A percentile compares a stretch with the other conserved stretches of the same genome.
Conservation (phyloP, 805 yeast genomes). For the Sungouiozyma intestinalis region DNA sequence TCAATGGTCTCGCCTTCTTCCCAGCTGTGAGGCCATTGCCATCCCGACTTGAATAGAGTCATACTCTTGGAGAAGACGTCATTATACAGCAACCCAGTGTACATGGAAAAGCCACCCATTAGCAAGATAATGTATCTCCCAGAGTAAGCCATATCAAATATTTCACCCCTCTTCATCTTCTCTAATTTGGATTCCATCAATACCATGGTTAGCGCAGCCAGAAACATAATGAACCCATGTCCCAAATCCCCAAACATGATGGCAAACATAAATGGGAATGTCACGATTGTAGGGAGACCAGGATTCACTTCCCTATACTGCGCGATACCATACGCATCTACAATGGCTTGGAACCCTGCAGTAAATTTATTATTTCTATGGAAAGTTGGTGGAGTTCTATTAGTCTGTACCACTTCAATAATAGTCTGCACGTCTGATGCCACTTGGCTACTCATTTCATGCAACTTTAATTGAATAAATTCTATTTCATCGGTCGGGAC, state of each 20-base stretch:
- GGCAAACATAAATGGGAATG: slow-evolving; percentile 77
- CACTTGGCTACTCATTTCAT: slow-evolving; percentile 27
- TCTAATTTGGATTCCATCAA: slow-evolving; percentile 43
- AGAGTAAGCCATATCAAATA: slow-evolving; percentile 64
- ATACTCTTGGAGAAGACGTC: slow-evolving; percentile 62
- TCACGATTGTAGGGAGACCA: slow-evolving; percentile 61
- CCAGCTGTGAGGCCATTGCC: slow-evolving; percentile 52
- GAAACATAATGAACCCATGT: slow-evolving; percentile 54
- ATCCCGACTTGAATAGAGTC: slow-evolving; percentile 58
- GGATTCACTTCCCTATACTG: slow-evolving; percentile 69
- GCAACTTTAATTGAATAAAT: slow-evolving; percentile 35
- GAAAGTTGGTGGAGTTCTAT: slow-evolving; percentile 60
- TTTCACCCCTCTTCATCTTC: slow-evolving; percentile 56
- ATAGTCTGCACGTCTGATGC: slow-evolving; percentile 34
- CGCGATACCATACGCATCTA: slow-evolving; percentile 72
- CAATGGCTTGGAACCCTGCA: slow-evolving; percentile 55
- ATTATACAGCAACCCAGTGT: slow-evolving; percentile 64
- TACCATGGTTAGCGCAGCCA: slow-evolving; percentile 47
- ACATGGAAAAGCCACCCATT: slow-evolving; percentile 66
- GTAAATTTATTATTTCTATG: slow-evolving; percentile 64
- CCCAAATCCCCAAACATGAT: slow-evolving; percentile 80
- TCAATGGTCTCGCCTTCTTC: slow-evolving; percentile 39
- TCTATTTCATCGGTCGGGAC: slow-evolving; percentile 46
- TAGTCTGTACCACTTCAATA: slow-evolving; percentile 52
- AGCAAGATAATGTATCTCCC: slow-evolving; percentile 60